Percentiles rank a stretch among this genome's conserved stretches.
phyloP scores from a whole-genome alignment of 2,329 filamentous ascomycete species.

The Neobulgaria alba region DNA sequence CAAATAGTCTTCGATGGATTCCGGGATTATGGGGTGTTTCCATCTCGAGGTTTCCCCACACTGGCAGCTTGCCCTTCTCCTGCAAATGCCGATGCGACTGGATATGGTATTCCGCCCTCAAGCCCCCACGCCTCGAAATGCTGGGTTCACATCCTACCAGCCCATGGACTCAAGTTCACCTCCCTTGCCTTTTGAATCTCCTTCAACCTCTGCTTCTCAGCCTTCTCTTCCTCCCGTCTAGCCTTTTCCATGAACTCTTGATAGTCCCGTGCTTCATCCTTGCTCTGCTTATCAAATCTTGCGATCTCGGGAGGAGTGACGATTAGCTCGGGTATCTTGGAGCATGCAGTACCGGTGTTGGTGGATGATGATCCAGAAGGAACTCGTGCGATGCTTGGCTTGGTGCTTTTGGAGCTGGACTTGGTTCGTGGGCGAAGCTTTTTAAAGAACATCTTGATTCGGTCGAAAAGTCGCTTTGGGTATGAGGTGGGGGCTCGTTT shows the following conservation, averaged over 20 bases:
- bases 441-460: conserved; percentile 19
- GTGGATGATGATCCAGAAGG: conserved; percentile 9
- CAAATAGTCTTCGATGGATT: too few species aligned
- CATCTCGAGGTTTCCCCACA: too few species aligned
- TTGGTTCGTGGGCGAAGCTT: conserved; percentile 13
- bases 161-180: conserved; percentile 33
- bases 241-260: conserved; percentile 18
- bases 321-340: conserved; percentile 5
- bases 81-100: too few species aligned
- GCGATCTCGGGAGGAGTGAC: conserved; percentile 2
- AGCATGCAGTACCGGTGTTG: conserved; percentile 3
- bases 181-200: conserved; percentile 33
- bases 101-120: too few species aligned
- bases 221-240: conserved; percentile 12
- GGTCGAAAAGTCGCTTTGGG: conserved; percentile 1
- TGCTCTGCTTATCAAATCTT: neutral
- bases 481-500: neutral
- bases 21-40: too few species aligned
- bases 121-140: neutral
- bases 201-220: conserved; percentile 17
- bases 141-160: conserved; percentile 14
- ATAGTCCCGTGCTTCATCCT: conserved; percentile 11
- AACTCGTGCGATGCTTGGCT: conserved; percentile 7
- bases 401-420: conserved; percentile 11
- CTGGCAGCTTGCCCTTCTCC: too few species aligned